A percentile compares a stretch with the other conserved stretches of the same genome.
phyloP scores from a whole-genome alignment of 306 rosid genomes.

The Quercus variabilis region DNA sequence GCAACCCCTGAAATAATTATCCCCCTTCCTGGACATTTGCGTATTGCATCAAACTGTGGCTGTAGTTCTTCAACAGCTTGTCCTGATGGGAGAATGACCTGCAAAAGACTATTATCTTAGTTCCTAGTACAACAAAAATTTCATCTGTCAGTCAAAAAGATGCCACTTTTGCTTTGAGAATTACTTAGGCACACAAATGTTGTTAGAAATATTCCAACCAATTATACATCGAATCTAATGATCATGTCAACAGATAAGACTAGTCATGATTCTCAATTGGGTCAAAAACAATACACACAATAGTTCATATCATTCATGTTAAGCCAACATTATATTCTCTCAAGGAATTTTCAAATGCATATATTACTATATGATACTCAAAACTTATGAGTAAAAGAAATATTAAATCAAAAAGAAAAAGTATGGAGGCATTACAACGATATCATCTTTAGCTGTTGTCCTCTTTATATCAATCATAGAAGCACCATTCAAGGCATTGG shows the following conservation, averaged over 20 bases:
- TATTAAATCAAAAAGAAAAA: background rate
- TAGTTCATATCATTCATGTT: too few species aligned
- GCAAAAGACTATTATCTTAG: slow-evolving; percentile 13
- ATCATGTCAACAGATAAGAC: too few species aligned
- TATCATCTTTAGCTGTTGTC: slow-evolving; percentile 20
- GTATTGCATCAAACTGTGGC: slow-evolving; percentile 49
- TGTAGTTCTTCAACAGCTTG: slow-evolving; percentile 38
- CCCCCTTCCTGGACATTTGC: slow-evolving; percentile 56
- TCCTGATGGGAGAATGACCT: slow-evolving; percentile 59
- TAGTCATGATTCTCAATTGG: too few species aligned
- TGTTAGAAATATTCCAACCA: too few species aligned
- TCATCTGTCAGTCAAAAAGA: slow-evolving; percentile 3
- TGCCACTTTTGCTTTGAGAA: background rate
- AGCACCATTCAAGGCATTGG: slow-evolving; percentile 46
- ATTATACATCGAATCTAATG: too few species aligned
- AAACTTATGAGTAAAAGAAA: background rate
- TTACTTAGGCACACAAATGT: too few species aligned
- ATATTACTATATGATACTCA: background rate
- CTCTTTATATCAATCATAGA: slow-evolving; percentile 36
- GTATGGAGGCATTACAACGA: slow-evolving; percentile 45
- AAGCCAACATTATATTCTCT: background rate
- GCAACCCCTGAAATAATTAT: slow-evolving; percentile 52
- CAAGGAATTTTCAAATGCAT: background rate
- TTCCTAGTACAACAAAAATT: background rate
- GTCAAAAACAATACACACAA: too few species aligned